Evolutionary conservation across 768 basidiomycete species (phyloP).

Genomic region (Leccinum boreale): DNA sequence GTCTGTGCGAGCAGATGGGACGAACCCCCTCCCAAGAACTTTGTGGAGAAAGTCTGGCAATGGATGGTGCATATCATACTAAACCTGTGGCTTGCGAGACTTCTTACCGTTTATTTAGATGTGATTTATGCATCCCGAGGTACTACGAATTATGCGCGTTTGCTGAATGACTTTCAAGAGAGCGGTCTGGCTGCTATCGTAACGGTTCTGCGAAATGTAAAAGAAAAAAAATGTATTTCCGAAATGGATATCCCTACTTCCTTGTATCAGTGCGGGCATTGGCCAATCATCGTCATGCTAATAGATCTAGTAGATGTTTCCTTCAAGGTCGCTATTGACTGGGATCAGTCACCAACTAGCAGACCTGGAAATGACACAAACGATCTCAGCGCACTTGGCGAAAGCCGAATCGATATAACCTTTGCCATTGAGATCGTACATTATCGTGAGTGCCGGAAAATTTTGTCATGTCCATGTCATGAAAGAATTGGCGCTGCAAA

Average conservation of each 20-base stretch:
- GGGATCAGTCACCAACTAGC: too few species aligned
- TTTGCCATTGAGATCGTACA: neutral
- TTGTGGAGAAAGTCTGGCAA: slow-evolving; percentile 22
- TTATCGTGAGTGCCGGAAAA: neutral
- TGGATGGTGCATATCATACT: slow-evolving; percentile 21
- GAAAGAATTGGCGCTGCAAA: neutral
- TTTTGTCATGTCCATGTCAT: too few species aligned
- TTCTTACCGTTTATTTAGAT: slow-evolving; percentile 8
- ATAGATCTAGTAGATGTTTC: neutral
- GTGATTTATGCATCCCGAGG: neutral
- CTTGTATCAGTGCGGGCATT: slow-evolving; percentile 26
- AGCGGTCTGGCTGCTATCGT: slow-evolving; percentile 12
- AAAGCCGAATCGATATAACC: neutral
- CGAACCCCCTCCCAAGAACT: slow-evolving; percentile 27
- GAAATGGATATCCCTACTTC: slow-evolving; percentile 71
- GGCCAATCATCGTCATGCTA: neutral
- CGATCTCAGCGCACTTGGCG: neutral
- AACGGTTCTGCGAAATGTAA: neutral
- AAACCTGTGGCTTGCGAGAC: too few species aligned
- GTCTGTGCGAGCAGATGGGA: slow-evolving; percentile 16
- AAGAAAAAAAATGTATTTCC: slow-evolving; percentile 38
- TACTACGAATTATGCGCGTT: slow-evolving; percentile 18
- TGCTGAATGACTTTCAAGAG: slow-evolving; percentile 35
- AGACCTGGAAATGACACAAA: too few species aligned
- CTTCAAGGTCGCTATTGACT: neutral